Evolutionary conservation across 2,329 filamentous ascomycete species (phyloP), one percentile per base, ranked within the genome.

Genomic region (Chaetomiaceae sp.): DNA sequence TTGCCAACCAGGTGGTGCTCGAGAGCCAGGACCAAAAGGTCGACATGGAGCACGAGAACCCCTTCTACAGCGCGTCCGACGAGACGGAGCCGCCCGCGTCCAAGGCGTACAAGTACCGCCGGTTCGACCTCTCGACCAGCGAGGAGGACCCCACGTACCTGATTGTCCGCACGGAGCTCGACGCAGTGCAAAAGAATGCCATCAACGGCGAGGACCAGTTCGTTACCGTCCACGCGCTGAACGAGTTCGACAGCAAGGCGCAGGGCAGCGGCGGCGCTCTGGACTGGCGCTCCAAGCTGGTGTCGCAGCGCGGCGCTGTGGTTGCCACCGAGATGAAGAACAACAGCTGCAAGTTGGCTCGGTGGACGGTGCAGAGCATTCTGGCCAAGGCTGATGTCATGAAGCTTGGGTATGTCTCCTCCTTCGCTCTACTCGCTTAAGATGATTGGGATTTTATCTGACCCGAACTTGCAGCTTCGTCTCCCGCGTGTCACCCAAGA

Each of bases 241-340:
- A 99, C 78, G 94, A 99, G 77, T 99, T 97, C 69, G 94, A 99
- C 77, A 90, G 84, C 83, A 96, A 96, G 79, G 94, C 94, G 21
- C 91, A 95, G 70, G 94, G 94, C 64, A 89, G 89, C 62, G 94
- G 94, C 62, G 90, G 92, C 60, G 94, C 94, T 51, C 81, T 99
- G 48, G 94, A 99, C 80, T 99, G 94, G 94, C 83, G 94, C 70
- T 87, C 85, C 62, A 99, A 99, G 82, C 82, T 99, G 56, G 87
- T 89, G 60, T 90, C 86, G 64, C 91, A 96, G 77, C 87, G 94
- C 66, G 94, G 94, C 84, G 94, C 94, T 53, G 92, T 99, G 38
- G 88, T 99, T 23, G 94, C 94, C 18, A 99, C 94, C 11, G 94
- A 99, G 78, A 99, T 99, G 94, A 99, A 99, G 89, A 99, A 99